Evolutionary conservation across 2,329 filamentous ascomycete species (phyloP), one percentile per base, ranked within the genome.

Genomic region (Ophiostoma novo-ulmi): DNA sequence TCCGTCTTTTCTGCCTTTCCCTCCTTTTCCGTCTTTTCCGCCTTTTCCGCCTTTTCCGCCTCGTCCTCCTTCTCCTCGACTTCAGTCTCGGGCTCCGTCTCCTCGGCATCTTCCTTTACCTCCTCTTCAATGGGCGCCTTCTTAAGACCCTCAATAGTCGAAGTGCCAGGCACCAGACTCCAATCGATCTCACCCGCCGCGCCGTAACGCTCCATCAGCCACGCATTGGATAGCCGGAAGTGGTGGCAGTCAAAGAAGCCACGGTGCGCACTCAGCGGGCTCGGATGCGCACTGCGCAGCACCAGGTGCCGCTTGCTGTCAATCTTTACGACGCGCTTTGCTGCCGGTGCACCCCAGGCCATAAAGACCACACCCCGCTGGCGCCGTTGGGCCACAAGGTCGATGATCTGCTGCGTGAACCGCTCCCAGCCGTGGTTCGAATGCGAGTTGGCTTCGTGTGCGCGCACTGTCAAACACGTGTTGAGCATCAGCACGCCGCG

Each of bases 401-500:
- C 93, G 73, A 99, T 96, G 61, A 95, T 90, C 74, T 89, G 91
- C 78, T 97, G 94, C 26, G 94, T 99, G 78, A 99, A 92, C 64
- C 85, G 85, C 80, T 99, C 95, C 95, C 95, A 99, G 20, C 95
- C 95, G 73, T 89, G 89, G 76, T 91, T 90, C 2, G 91, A 83
- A 80, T 99, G 95, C 38, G 88, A 92, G 78, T 95, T 94, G 66
- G 95, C 89, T 75, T 96, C 88, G 78, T 96, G 91, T 0, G 92
- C 92, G 35, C 93, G 91, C 22, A 99, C 95, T 0, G 95, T 99
- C 70, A 99, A 84, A 79, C 93, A 97, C 0, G 95, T 96, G 79
- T 99, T 99, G 74, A 99, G 86, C 81, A 99, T 85, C 61, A 99
- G 85, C 5, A 99, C 94, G 67, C 95, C 95, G 68, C 91, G 90